phyloP scores from a whole-genome alignment of 2,329 filamentous ascomycete genomes.

The Colletotrichum trifolii region DNA sequence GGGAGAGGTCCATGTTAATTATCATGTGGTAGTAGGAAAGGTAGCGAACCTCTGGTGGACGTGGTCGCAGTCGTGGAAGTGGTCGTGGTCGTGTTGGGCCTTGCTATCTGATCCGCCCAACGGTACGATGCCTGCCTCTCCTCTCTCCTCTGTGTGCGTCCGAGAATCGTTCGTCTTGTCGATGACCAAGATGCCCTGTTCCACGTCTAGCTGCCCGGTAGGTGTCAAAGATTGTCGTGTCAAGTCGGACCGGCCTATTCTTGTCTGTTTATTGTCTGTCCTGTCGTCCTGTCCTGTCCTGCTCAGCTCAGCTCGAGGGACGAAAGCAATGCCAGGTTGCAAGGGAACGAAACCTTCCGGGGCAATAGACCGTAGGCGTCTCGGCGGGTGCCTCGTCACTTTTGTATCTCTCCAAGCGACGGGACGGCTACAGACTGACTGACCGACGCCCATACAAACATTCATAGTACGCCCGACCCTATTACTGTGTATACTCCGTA shows the following conservation, averaged over 20 bases:
- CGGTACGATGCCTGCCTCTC: neutral
- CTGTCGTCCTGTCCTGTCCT: neutral
- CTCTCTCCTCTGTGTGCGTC: too few relatives aligned
- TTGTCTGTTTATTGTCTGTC: neutral
- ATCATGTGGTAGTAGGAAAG: constrained; percentile 21
- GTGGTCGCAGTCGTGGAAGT: neutral
- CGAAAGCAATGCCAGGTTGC: constrained; percentile 15
- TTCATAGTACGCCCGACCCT: too few relatives aligned
- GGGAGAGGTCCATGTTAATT: constrained; percentile 25
- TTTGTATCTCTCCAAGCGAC: constrained; percentile 23
- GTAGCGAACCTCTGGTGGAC: constrained; percentile 27
- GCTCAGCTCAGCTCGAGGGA: constrained; percentile 21
- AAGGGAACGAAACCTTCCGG: constrained; percentile 24
- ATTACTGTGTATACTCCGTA: too few relatives aligned
- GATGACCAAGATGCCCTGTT: too few relatives aligned
- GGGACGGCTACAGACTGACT: neutral
- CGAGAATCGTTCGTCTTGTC: too few relatives aligned
- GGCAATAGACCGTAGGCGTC: constrained; percentile 23
- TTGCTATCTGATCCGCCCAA: constrained; percentile 21
- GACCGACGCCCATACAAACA: too few relatives aligned
- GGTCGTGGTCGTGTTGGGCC: constrained; percentile 17
- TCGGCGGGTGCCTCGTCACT: constrained; percentile 34
- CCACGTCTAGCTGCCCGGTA: too few relatives aligned
- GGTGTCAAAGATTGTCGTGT: too few relatives aligned
- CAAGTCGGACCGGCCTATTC: constrained; percentile 1